A percentile compares a stretch with the other conserved stretches of the same genome.
Conservation (phyloP, 208 protist species). For the Naegleria gruberi region DNA sequence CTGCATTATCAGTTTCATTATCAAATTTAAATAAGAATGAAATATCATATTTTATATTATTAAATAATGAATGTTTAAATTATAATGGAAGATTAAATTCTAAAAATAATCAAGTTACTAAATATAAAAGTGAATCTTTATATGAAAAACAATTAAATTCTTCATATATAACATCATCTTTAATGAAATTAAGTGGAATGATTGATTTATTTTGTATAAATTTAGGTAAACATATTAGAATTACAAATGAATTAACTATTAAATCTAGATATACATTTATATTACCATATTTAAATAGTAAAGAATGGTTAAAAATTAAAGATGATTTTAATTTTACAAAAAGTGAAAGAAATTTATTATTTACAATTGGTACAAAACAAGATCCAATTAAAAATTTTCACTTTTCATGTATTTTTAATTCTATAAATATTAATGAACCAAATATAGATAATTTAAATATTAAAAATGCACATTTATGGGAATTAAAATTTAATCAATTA, state of each 20-base stretch:
- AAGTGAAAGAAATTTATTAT: too few relatives aligned
- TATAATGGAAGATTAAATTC: not conserved
- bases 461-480: too few relatives aligned
- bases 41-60: not conserved
- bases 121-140: not conserved
- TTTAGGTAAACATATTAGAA: not conserved
- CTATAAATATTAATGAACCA: too few relatives aligned
- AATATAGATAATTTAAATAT: too few relatives aligned
- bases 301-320: not conserved
- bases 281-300: not conserved
- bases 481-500: too few relatives aligned
- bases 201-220: not conserved
- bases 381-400: too few relatives aligned
- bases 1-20: not conserved
- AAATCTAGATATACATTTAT: not conserved
- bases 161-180: not conserved
- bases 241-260: not conserved
- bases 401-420: too few relatives aligned
- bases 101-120: not conserved
- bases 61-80: not conserved
- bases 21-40: not conserved
- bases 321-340: too few relatives aligned
- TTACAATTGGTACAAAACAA: too few relatives aligned
- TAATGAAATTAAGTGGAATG: not conserved
- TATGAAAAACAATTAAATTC: not conserved